phyloP scores from a whole-genome alignment of 441 rosid species.

The Corymbia citriodora region DNA sequence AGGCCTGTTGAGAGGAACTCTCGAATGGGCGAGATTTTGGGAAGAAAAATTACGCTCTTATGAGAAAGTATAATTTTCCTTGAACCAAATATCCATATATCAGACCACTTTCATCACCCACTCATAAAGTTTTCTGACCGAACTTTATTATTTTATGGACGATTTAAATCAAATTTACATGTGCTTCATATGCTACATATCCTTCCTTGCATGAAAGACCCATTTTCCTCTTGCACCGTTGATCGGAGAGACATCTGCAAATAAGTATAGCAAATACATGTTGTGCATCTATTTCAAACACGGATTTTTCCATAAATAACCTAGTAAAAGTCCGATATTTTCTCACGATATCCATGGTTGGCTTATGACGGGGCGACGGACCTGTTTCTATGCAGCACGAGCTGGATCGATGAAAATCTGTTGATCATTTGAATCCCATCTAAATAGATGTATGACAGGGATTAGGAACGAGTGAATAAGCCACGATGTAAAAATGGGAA shows the following conservation, averaged over 20 bases:
- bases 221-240: neutral
- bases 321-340: neutral
- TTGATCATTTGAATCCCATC: neutral
- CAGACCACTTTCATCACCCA: neutral
- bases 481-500: neutral
- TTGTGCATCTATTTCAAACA: neutral
- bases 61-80: too few relatives aligned
- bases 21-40: too few relatives aligned
- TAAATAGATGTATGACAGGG: rapidly evolving
- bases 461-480: neutral
- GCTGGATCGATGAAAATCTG: too few relatives aligned
- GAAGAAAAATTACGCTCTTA: too few relatives aligned
- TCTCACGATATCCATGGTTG: neutral
- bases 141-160: neutral
- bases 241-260: neutral
- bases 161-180: neutral
- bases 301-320: neutral
- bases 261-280: neutral
- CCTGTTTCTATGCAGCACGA: too few relatives aligned
- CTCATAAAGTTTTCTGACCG: neutral
- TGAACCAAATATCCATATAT: too few relatives aligned
- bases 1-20: too few relatives aligned
- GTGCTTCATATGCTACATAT: neutral
- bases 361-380: neutral
- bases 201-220: neutral